A percentile compares a stretch with the other conserved stretches of the same genome.
Evolutionary conservation across 1,284 basidiomycete species (phyloP).

Genomic region (Fomitopsis palustris): DNA sequence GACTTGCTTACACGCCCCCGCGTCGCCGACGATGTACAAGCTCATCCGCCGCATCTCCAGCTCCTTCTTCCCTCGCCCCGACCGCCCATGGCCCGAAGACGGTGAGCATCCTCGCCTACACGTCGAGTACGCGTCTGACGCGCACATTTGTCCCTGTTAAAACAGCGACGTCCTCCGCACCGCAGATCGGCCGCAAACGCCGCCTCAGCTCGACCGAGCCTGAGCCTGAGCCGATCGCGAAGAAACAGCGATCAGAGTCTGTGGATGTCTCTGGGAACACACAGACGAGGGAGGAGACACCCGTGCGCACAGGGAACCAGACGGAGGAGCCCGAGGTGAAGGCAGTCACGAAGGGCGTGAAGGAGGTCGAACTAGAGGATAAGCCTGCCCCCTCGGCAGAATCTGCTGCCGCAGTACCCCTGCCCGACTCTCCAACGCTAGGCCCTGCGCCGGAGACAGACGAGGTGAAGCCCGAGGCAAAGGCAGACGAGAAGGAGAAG

Average conservation of each 20-base stretch:
- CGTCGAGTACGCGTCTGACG: constrained; percentile 20
- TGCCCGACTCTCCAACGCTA: constrained; percentile 42
- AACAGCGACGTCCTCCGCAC: constrained; percentile 70
- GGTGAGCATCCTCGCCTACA: constrained; percentile 41
- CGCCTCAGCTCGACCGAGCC: constrained; percentile 53
- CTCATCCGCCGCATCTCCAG: constrained; percentile 68
- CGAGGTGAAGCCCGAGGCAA: background rate
- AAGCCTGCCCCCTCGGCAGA: constrained; percentile 36
- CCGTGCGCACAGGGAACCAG: constrained; percentile 25
- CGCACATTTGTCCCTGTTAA: constrained; percentile 7
- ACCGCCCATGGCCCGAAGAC: constrained; percentile 72
- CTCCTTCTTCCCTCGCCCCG: constrained; percentile 65
- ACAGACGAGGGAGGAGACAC: constrained; percentile 18
- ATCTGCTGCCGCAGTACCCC: constrained; percentile 39
- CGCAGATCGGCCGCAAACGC: constrained; percentile 63
- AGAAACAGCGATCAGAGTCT: constrained; percentile 41
- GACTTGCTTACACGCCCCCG: background rate
- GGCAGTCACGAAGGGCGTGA: constrained; percentile 67
- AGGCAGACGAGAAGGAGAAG: constrained; percentile 1
- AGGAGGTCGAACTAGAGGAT: constrained; percentile 59
- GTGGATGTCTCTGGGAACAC: constrained; percentile 20
- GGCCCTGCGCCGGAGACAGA: constrained; percentile 16
- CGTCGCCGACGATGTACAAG: constrained; percentile 50
- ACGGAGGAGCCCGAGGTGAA: constrained; percentile 50
- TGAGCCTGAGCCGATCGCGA: constrained; percentile 40